Percentiles rank a stretch among this genome's conserved stretches.
phyloP scores from a whole-genome alignment of 2,329 filamentous ascomycete species.

The Colletotrichum orchidophilum region DNA sequence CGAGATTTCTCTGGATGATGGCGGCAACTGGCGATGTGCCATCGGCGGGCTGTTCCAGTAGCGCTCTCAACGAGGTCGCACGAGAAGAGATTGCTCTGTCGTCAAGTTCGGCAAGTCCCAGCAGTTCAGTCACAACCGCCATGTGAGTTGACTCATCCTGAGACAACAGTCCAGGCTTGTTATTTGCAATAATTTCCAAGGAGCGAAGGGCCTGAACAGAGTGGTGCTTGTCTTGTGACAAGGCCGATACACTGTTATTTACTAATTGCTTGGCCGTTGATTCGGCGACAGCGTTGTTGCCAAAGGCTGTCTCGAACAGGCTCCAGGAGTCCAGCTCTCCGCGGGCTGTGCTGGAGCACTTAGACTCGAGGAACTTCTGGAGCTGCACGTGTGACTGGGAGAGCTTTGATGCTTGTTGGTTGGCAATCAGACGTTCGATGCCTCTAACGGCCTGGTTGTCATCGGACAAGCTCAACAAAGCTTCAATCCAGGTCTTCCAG shows the following conservation, averaged over 20 bases:
- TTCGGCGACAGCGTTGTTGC: slow-evolving; percentile 51
- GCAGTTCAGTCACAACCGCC: slow-evolving; percentile 59
- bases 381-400: slow-evolving; percentile 51
- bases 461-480: slow-evolving; percentile 48
- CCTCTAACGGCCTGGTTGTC: slow-evolving; percentile 42
- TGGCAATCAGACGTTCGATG: slow-evolving; percentile 58
- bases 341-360: slow-evolving; percentile 10
- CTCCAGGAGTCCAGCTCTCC: slow-evolving; percentile 47
- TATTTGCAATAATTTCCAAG: slow-evolving; percentile 58
- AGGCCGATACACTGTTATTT: slow-evolving; percentile 44
- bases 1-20: slow-evolving; percentile 66
- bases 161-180: slow-evolving; percentile 54
- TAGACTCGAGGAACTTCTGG: slow-evolving; percentile 55
- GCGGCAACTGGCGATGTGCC: slow-evolving; percentile 55
- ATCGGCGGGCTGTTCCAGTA: slow-evolving; percentile 55
- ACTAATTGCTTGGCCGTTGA: slow-evolving; percentile 45
- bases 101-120: slow-evolving; percentile 62
- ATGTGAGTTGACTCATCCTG: slow-evolving; percentile 57
- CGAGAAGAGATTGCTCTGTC: slow-evolving; percentile 51
- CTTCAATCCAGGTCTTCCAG: slow-evolving; percentile 56
- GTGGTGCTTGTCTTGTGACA: slow-evolving; percentile 42
- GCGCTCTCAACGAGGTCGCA: slow-evolving; percentile 51
- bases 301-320: slow-evolving; percentile 59
- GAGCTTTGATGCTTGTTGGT: slow-evolving; percentile 49
- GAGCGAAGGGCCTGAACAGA: slow-evolving; percentile 49